Conservation (phyloP, 495 filamentous ascomycete genomes). For the Penicillium verhagenii region DNA sequence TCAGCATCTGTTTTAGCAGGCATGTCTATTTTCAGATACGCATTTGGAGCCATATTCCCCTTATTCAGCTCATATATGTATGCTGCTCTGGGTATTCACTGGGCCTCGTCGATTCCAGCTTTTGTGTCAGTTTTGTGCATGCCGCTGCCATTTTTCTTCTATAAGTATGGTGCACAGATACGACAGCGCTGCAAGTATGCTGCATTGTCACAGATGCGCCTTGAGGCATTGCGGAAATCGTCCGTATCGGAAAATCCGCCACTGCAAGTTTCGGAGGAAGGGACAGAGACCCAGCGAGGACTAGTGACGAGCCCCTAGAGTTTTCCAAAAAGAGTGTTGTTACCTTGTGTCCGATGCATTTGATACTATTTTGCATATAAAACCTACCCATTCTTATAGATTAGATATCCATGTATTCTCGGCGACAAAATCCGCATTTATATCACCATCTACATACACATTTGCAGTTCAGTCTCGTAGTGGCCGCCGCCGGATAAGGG, state of each 20-base stretch:
- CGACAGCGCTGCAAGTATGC: slow-evolving; percentile 1
- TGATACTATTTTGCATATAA: too few species aligned
- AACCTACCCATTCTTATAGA: too few species aligned
- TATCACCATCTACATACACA: too few species aligned
- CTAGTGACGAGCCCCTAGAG: neutral
- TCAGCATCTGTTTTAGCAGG: slow-evolving; percentile 78
- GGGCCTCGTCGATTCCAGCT: neutral
- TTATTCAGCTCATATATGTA: neutral
- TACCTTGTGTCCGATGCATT: too few species aligned
- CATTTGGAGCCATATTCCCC: slow-evolving; percentile 63
- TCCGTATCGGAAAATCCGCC: neutral
- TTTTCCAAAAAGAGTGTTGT: neutral
- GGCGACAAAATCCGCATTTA: too few species aligned
- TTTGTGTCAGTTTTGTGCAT: neutral
- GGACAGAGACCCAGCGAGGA: neutral
- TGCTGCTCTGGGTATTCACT: neutral
- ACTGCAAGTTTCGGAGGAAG: neutral
- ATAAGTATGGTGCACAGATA: slow-evolving; percentile 1
- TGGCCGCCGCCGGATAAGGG: too few species aligned
- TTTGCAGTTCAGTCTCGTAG: too few species aligned
- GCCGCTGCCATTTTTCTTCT: slow-evolving; percentile 1
- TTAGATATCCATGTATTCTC: too few species aligned
- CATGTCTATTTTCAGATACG: slow-evolving; percentile 64
- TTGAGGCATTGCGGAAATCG: neutral
- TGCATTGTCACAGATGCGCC: neutral